Conservation (phyloP, 2,329 filamentous ascomycete genomes). For the Xylariaceae sp. region DNA sequence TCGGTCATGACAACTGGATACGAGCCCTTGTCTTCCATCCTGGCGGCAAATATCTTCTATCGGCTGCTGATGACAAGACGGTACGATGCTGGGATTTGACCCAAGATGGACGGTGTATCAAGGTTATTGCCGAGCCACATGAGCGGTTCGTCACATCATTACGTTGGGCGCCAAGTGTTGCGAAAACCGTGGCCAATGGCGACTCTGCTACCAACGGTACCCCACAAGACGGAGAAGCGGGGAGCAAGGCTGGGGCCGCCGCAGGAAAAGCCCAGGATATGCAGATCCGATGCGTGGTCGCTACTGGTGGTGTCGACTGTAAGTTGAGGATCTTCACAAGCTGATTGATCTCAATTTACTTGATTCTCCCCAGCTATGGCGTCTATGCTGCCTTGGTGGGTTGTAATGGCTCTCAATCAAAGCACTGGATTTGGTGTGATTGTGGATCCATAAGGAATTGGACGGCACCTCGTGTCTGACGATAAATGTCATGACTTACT, state of each 20-base stretch:
- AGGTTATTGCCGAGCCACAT: conserved; percentile 72
- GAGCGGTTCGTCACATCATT: conserved; percentile 82
- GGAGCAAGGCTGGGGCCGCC: conserved; percentile 37
- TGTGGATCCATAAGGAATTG: too few relatives aligned
- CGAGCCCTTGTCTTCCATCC: conserved; percentile 84
- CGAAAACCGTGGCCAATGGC: conserved; percentile 39
- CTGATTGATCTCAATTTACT: too few relatives aligned
- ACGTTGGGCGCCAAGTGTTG: conserved; percentile 76
- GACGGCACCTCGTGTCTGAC: too few relatives aligned
- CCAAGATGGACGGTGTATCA: conserved; percentile 88
- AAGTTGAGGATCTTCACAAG: conserved; percentile 75
- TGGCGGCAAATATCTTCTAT: conserved; percentile 84
- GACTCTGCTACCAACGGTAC: conserved; percentile 43
- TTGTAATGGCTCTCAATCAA: too few relatives aligned
- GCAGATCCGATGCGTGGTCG: conserved; percentile 78
- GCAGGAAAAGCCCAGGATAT: conserved; percentile 39
- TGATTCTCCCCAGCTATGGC: too few relatives aligned
- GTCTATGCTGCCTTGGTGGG: too few relatives aligned
- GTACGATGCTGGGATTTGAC: conserved; percentile 89
- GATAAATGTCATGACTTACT: too few relatives aligned
- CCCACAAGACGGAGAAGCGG: conserved; percentile 46
- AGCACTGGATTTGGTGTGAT: too few relatives aligned
- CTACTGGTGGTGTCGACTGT: conserved; percentile 80
- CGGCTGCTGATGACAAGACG: conserved; percentile 84
- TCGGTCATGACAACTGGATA: conserved; percentile 94